Base-by-base conservation (phyloP, 176 grass and related monocot genomes). In the Oryza meyeriana region DNA sequence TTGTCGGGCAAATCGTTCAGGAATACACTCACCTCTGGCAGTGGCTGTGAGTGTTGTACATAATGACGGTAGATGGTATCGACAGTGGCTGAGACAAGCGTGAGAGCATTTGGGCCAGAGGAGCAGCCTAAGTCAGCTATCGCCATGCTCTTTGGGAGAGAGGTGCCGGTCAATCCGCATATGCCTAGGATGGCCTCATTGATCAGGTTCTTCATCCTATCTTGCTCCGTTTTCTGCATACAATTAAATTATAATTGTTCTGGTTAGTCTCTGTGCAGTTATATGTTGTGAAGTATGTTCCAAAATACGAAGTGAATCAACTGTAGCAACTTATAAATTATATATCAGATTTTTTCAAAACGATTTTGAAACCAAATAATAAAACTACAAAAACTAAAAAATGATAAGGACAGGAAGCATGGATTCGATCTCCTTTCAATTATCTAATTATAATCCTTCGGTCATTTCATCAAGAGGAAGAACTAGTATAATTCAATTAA, bases 1-100 rank as follows among this genome's bases (percentile, higher is more conserved):
- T 79, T 79, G 29, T 67, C 12, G 0, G 28, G 77, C 6, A 79
- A 63, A 24, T 79, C 77, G 11, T 79, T 79, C 1, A 79, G 6
- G 18, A 26, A 64, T 4, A 79, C 20, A 0, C 63, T 25, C 0
- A 79, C 0, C 29, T 67, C 77, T 0, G 5, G 77, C 4, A 18
- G 29, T 10, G 5, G 11, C 20, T 50, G 77, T 13, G 33, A 0
- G 1, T 67, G 25, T 14, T 20, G 39, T 6, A 11, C 16, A 18
- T 0, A 13, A 20, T 35, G 5, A 2, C 1, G 63, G 2, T 25
- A 1, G 8, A 79, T 0, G 3, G 42, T 41, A 1, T 67, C 42
- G 0, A 79, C 29, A 1, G 77, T 28, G 1, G 6, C 12, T 0
- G 63, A 68, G 4, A 79, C 64, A 2, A 52, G 41, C 1, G 30